Evolutionary conservation across 78 protist genomes (phyloP).

Genomic region (Paulinella micropora): DNA sequence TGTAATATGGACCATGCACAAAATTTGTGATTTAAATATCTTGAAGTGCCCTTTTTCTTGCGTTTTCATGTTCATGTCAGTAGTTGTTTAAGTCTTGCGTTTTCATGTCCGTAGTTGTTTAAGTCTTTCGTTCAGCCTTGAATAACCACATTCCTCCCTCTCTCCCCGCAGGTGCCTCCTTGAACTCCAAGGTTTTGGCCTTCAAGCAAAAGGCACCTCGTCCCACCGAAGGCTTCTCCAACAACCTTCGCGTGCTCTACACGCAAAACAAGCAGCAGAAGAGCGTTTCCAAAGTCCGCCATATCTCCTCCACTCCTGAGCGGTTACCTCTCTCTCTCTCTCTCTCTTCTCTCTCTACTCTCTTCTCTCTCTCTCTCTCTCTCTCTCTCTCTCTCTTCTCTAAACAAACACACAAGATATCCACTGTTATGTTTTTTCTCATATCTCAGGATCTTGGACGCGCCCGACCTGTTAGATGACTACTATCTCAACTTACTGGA

Average conservation of each 20-base stretch:
- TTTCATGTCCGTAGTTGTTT: no score
- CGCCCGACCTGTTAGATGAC: conserved; percentile 89
- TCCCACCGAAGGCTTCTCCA: conserved; percentile 35
- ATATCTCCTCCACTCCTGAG: conserved; percentile 58
- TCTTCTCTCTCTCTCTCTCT: no score
- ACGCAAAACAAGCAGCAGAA: conserved; percentile 15
- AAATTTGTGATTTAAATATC: no score
- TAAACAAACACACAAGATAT: neutral
- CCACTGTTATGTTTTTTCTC: neutral
- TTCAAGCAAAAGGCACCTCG: conserved; percentile 67
- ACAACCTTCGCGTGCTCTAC: conserved; percentile 45
- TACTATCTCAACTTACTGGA: conserved; percentile 94
- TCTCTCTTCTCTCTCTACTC: neutral
- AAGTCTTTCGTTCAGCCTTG: no score
- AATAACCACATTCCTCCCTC: no score
- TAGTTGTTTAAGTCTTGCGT: no score
- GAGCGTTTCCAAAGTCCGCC: conserved; percentile 9
- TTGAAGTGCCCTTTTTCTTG: no score
- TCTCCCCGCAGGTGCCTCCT: no score
- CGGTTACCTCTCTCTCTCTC: conserved; percentile 45
- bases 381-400: no score
- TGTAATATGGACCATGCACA: no score
- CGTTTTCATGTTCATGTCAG: no score
- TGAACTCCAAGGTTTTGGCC: conserved; percentile 57
- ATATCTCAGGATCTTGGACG: conserved; percentile 56